Base-by-base conservation (phyloP, 768 basidiomycete genomes). In the Dentipellis sp. region DNA sequence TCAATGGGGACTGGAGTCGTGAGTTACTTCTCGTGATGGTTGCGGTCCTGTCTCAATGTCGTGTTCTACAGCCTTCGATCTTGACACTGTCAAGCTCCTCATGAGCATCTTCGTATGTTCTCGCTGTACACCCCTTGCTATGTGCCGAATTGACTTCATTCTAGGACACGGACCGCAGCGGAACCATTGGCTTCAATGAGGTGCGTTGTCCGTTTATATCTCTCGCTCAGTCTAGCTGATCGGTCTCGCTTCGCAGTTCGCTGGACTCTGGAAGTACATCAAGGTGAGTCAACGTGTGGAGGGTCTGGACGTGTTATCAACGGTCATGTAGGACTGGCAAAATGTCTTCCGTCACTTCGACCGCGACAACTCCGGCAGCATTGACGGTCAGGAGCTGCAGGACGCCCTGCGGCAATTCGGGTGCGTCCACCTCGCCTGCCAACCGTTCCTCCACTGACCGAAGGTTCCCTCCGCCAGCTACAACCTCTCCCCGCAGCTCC, bases 71-170 rank as follows among this genome's bases (percentile, higher is more conserved):
- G 88, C 84, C 5, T 92, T 92, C 64, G 90, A 91, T 71, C 72
- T 88, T 55, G 91, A 91, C 64, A 92, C 91, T 22, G 86, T 91
- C 68, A 91, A 89, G 73, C 76, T 91, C 36, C 74, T 91, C 59
- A 90, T 93, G 84, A 75, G 76, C 22, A 80, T 92, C 59, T 92
- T 93, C 68, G 88, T 88, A 55, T 63, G 84, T 53, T 21, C n/a
- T 40, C 2, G 22, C 46, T 21, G 12, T 19, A 36, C 35, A 40
- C 16, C 10, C 47, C 10, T 17, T 53, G 12, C 21, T 37, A 17
- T n/a, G 35, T 58, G 50, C 6, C 3, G 29, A 6, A 60, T 9
- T 39, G 4, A 22, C 58, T 21, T 42, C 8, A 21, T 10, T 34
- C 6, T 55, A 79, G 78, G 90, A 93, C 60, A 78, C 78, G 2